phyloP scores from a whole-genome alignment of 192 early-diverging fungal species.

The Podila verticillata region DNA sequence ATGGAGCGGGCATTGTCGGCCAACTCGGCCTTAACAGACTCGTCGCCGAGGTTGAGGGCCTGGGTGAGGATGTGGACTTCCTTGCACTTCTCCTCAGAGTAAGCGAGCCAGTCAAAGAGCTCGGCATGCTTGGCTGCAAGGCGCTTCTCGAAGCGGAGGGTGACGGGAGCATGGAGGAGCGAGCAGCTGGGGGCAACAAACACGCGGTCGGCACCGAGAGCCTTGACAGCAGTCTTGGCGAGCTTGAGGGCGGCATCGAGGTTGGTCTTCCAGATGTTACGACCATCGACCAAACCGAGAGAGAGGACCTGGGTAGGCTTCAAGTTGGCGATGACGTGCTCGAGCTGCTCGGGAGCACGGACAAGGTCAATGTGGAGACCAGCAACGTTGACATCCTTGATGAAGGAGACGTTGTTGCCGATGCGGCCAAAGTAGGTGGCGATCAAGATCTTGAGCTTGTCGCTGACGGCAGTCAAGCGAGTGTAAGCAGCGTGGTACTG shows the following conservation, averaged over 20 bases:
- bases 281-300: constrained; percentile 94
- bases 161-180: constrained; percentile 92
- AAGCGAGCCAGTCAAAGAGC: constrained; percentile 92
- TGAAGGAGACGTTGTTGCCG: constrained; percentile 75
- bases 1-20: constrained; percentile 76
- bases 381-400: constrained; percentile 79
- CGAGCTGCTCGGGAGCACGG: constrained; percentile 83
- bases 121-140: constrained; percentile 77
- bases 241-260: constrained; percentile 74
- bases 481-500: constrained; percentile 74
- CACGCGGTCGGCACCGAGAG: constrained; percentile 77
- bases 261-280: constrained; percentile 98
- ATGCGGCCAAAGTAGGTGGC: constrained; percentile 96
- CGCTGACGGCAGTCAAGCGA: constrained; percentile 58
- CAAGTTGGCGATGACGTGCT: constrained; percentile 71
- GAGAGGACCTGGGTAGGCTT: constrained; percentile 78
- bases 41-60: constrained; percentile 60
- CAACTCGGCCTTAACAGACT: constrained; percentile 73
- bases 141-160: constrained; percentile 77
- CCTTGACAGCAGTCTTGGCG: constrained; percentile 71
- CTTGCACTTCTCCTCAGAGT: constrained; percentile 91
- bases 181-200: constrained; percentile 92
- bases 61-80: constrained; percentile 81
- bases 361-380: constrained; percentile 94
- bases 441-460: constrained; percentile 76